These are phyloP conservation scores for Phytophthora multivora DNA, from an alignment of 352 stramenopile species.

Conservation along the genomic window DNA sequence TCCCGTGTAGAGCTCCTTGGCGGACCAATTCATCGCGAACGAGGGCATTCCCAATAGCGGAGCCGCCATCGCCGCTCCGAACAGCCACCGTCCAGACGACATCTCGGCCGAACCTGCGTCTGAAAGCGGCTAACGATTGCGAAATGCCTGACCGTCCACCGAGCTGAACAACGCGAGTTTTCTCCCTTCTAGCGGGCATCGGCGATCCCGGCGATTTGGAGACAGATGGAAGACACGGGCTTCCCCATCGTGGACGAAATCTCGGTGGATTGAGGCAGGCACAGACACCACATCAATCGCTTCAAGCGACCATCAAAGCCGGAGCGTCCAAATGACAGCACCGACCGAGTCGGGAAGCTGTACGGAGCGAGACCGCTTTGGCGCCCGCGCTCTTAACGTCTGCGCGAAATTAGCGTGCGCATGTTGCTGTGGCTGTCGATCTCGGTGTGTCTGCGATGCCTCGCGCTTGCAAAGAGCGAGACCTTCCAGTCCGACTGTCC, in stretches of 20 bases:
- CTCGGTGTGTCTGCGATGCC: slow-evolving; percentile 13
- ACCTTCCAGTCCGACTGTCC: not conserved
- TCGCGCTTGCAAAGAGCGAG: slow-evolving; percentile 29
- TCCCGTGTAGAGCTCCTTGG: slow-evolving; percentile 32
- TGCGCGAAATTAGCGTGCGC: slow-evolving; percentile 10
- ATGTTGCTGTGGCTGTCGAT: slow-evolving; percentile 3
- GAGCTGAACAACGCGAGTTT: slow-evolving; percentile 4
- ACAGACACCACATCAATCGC: slow-evolving; percentile 15
- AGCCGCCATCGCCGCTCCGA: slow-evolving; percentile 6
- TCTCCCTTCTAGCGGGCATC: slow-evolving; percentile 3
- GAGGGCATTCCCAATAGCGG: slow-evolving; percentile 12
- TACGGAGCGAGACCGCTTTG: slow-evolving; percentile 19
- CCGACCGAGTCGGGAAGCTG: slow-evolving; percentile 16
- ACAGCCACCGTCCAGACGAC: slow-evolving; percentile 18
- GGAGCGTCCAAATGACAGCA: slow-evolving; percentile 2
- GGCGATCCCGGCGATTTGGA: slow-evolving; percentile 27
- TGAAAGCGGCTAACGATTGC: slow-evolving; percentile 15
- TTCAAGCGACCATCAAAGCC: slow-evolving; percentile 21
- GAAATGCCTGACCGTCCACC: slow-evolving; percentile 22
- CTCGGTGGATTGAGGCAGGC: slow-evolving; percentile 29
- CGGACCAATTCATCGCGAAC: slow-evolving; percentile 24
- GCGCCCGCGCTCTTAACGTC: slow-evolving; percentile 10
- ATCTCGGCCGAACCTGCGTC: slow-evolving; percentile 11
- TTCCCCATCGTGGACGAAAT: slow-evolving; percentile 30
- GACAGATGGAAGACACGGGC: slow-evolving; percentile 25